A percentile compares a stretch with the other conserved stretches of the same genome.
Conservation (phyloP, 192 early-diverging fungal genomes). For the Podochytrium sp. region DNA sequence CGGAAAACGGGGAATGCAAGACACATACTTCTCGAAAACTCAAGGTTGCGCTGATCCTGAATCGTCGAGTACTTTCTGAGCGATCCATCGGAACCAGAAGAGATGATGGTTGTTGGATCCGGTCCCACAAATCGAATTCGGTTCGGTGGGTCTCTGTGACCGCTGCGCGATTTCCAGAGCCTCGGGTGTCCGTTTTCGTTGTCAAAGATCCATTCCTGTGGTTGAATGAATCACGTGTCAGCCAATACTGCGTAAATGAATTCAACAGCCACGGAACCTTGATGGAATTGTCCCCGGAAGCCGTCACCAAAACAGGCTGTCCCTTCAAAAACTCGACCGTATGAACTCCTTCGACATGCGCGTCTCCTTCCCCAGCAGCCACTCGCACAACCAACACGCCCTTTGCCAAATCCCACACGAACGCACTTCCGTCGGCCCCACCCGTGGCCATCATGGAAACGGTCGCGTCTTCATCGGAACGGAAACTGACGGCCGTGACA, state of each 20-base stretch:
- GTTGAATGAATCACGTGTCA: background rate
- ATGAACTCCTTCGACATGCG: conserved; percentile 80
- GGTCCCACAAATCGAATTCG: conserved; percentile 76
- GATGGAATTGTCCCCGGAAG: conserved; percentile 88
- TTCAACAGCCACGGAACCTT: conserved; percentile 50
- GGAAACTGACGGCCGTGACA: conserved; percentile 90
- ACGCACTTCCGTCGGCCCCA: conserved; percentile 84
- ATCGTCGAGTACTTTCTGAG: conserved; percentile 82
- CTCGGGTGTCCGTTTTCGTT: conserved; percentile 76
- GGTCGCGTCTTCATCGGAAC: conserved; percentile 63
- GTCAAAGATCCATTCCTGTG: conserved; percentile 94
- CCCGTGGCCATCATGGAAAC: conserved; percentile 82
- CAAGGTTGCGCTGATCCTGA: conserved; percentile 81
- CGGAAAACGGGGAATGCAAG: background rate
- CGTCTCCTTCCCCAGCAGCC: conserved; percentile 57
- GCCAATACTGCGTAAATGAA: background rate
- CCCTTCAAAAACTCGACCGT: conserved; percentile 80
- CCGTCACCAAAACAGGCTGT: conserved; percentile 86
- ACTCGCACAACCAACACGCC: conserved; percentile 66
- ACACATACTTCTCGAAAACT: conserved; percentile 74
- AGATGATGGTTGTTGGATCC: conserved; percentile 76
- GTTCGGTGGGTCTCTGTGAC: conserved; percentile 86
- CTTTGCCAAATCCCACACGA: conserved; percentile 90
- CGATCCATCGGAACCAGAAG: conserved; percentile 81
- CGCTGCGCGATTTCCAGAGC: conserved; percentile 80